phyloP scores from a whole-genome alignment of 2,329 filamentous ascomycete genomes.

The Xenosphaeropsis pyriputrescens region DNA sequence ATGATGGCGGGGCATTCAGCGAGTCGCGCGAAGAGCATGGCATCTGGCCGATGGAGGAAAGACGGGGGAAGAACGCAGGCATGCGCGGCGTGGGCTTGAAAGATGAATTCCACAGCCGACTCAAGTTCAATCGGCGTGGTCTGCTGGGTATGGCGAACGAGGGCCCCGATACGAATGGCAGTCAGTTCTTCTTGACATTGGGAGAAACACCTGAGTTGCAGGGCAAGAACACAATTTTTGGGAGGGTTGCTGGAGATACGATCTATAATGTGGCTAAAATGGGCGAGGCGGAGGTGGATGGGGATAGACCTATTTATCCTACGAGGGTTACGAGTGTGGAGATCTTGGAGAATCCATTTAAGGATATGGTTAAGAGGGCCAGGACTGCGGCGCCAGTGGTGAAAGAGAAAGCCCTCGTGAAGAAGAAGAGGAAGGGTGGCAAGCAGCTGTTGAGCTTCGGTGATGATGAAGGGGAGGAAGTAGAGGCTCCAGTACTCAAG shows the following conservation, averaged over 20 bases:
- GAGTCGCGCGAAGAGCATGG: slow-evolving; percentile 21
- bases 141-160: slow-evolving; percentile 94
- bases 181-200: slow-evolving; percentile 94
- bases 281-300: slow-evolving; percentile 72
- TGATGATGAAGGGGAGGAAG: slow-evolving; percentile 41
- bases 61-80: slow-evolving; percentile 45
- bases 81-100: slow-evolving; percentile 44
- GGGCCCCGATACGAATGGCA: slow-evolving; percentile 71
- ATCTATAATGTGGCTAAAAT: slow-evolving; percentile 95
- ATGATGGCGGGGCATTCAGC: slow-evolving; percentile 63
- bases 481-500: slow-evolving; percentile 46
- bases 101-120: slow-evolving; percentile 82
- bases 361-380: slow-evolving; percentile 61
- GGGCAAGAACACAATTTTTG: slow-evolving; percentile 87
- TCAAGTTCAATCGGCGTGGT: slow-evolving; percentile 87
- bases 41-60: slow-evolving; percentile 43
- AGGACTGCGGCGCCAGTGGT: slow-evolving; percentile 35
- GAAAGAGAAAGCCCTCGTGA: slow-evolving; percentile 28
- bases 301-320: slow-evolving; percentile 76
- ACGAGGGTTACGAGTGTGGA: slow-evolving; percentile 63
- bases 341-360: slow-evolving; percentile 69
- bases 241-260: slow-evolving; percentile 79
- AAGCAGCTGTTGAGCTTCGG: slow-evolving; percentile 72
- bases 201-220: slow-evolving; percentile 74
- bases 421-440: slow-evolving; percentile 52